phyloP scores from a whole-genome alignment of 129 eudicot genomes.

The Centella asiatica region DNA sequence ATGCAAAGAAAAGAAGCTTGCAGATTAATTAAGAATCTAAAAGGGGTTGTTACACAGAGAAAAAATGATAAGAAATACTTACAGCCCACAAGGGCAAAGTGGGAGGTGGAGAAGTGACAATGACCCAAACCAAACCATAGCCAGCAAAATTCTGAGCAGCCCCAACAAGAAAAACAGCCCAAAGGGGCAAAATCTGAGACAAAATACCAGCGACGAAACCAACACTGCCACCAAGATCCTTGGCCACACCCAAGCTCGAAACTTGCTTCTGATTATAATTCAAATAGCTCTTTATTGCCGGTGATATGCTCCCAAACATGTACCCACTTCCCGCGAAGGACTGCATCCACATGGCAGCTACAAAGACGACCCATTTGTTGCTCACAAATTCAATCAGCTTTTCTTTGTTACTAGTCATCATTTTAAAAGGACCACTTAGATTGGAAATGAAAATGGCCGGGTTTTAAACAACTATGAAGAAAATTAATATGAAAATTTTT shows the following conservation, averaged over 20 bases:
- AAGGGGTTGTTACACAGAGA: background rate
- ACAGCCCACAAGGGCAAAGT: slow-evolving; percentile 91
- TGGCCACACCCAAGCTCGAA: slow-evolving; percentile 93
- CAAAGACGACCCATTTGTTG: slow-evolving; percentile 93
- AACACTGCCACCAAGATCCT: slow-evolving; percentile 93
- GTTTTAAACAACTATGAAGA: too few relatives aligned
- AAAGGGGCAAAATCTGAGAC: slow-evolving; percentile 77
- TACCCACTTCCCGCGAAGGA: slow-evolving; percentile 95
- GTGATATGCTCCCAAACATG: slow-evolving; percentile 86
- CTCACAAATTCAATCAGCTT: slow-evolving; percentile 39
- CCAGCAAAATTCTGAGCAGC: slow-evolving; percentile 84
- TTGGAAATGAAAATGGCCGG: background rate
- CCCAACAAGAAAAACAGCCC: slow-evolving; percentile 87
- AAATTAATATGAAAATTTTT: too few relatives aligned
- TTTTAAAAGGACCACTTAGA: slow-evolving; percentile 27
- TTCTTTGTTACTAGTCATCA: too few relatives aligned
- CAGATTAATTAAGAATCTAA: too few relatives aligned
- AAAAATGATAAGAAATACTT: slow-evolving; percentile 32
- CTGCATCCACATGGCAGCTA: slow-evolving; percentile 99
- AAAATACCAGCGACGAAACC: slow-evolving; percentile 92
- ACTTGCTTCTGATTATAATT: slow-evolving; percentile 82
- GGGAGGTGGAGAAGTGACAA: slow-evolving; percentile 67
- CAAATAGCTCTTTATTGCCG: slow-evolving; percentile 58
- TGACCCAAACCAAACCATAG: slow-evolving; percentile 93
- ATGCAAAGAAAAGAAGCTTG: too few relatives aligned